Percentiles rank a stretch among this genome's conserved stretches.
Conservation (phyloP, 306 rosid species). For the Lupinus albus region DNA sequence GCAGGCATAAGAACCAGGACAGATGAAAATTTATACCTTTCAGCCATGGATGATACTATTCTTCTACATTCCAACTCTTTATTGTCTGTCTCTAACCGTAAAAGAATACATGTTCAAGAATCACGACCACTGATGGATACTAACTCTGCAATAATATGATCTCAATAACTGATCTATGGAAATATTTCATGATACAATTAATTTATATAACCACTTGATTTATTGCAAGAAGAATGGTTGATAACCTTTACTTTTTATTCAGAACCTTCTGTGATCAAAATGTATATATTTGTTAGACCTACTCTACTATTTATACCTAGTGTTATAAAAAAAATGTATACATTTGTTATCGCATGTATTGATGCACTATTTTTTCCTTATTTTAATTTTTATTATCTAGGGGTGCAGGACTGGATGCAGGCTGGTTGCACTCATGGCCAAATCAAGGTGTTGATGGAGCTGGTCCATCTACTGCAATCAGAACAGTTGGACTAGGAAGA, state of each 20-base stretch:
- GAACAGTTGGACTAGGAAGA: slow-evolving; percentile 86
- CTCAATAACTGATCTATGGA: slow-evolving; percentile 11
- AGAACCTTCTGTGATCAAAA: neutral
- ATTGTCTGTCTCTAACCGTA: no score
- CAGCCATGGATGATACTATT: no score
- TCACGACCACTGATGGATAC: slow-evolving; percentile 5
- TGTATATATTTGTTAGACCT: no score
- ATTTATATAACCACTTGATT: slow-evolving; percentile 3
- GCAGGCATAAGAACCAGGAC: no score
- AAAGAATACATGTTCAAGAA: neutral
- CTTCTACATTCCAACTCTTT: no score
- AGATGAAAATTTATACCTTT: no score
- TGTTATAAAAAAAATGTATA: slow-evolving; percentile 22
- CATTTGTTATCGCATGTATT: slow-evolving; percentile 7
- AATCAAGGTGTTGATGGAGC: slow-evolving; percentile 86
- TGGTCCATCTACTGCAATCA: slow-evolving; percentile 80
- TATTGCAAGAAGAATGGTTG: slow-evolving; percentile 17
- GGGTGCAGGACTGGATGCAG: slow-evolving; percentile 76
- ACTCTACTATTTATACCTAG: no score
- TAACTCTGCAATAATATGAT: neutral
- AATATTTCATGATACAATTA: neutral
- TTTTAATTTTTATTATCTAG: slow-evolving; percentile 49
- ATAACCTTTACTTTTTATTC: slow-evolving; percentile 5
- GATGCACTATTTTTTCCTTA: slow-evolving; percentile 19
- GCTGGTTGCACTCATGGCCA: slow-evolving; percentile 90